Evolutionary conservation across 2,329 filamentous ascomycete genomes (phyloP), one percentile per base, ranked within the genome.

Genomic region (Phaeoacremonium minimum): DNA sequence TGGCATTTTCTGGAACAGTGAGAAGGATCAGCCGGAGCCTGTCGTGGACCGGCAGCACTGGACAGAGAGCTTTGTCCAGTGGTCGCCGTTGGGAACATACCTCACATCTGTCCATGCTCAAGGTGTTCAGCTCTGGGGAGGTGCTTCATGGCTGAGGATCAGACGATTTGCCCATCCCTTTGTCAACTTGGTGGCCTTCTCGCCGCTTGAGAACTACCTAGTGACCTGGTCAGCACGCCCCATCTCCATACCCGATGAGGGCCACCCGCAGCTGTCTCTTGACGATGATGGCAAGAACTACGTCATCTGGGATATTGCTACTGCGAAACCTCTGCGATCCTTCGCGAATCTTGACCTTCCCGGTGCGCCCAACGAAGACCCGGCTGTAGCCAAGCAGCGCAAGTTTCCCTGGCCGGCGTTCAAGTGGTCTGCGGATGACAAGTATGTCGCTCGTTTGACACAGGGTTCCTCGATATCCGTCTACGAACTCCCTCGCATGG

Each of bases 281-380:
- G 93, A 97, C 55, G 93, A 98, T 56, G 91, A 98, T 52, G 93
- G 93, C 63, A 97, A 97, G 75, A 96, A 97, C 75, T 97, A 97
- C 64, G 85, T 98, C 56, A 90, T 98, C 56, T 98, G 93, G 93
- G 91, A 97, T 56, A 83, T 97, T 44, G 85, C 87, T 35, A 93
- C 91, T 8, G 83, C 80, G 52, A 86, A 91, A 61, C 88, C 91
- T 38, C 75, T 98, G 34, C 86, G 93, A 46, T 97, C 93, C 0
- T 98, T 98, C 58, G 82, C 87, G 45, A 95, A 91, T 50, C 77
- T 95, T 46, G 93, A 98, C 49, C 67, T 87, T 12, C 80, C 86
- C 18, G 76, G 77, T 33, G 66, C 67, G 26, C 65, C 63, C 33
- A 81, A 82, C 38, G 72, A 71, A 26, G 77, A 82, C 26, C 79